Percentiles rank a stretch among this genome's conserved stretches.
phyloP scores from a whole-genome alignment of 768 basidiomycete genomes.

The Hygrophorus russula region DNA sequence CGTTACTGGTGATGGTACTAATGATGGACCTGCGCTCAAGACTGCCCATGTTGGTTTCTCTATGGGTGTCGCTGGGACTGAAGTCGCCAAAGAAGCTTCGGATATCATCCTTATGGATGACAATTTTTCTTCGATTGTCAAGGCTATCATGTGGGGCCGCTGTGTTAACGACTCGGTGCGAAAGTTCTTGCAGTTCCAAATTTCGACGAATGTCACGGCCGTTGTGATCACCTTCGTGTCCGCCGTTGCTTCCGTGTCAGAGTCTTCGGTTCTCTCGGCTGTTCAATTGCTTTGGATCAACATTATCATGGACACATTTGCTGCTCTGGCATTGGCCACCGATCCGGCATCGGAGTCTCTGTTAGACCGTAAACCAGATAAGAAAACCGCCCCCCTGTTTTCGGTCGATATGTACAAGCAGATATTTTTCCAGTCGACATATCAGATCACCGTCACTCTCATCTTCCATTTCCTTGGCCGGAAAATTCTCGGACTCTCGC shows the following conservation, averaged over 20 bases:
- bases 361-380: slow-evolving; percentile 86
- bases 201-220: slow-evolving; percentile 91
- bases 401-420: slow-evolving; percentile 94
- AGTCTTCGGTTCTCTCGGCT: slow-evolving; percentile 82
- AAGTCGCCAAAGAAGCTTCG: slow-evolving; percentile 97
- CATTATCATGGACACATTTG: slow-evolving; percentile 98
- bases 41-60: slow-evolving; percentile 95
- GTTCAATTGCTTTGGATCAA: slow-evolving; percentile 99
- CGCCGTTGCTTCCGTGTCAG: slow-evolving; percentile 67
- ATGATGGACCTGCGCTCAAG: slow-evolving; percentile 94
- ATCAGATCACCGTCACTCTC: slow-evolving; percentile 75
- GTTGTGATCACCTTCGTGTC: slow-evolving; percentile 90
- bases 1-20: slow-evolving; percentile 97
- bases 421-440: slow-evolving; percentile 81
- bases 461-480: slow-evolving; percentile 82
- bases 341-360: slow-evolving; percentile 79
- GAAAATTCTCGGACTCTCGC: slow-evolving; percentile 48
- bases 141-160: slow-evolving; percentile 98
- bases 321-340: slow-evolving; percentile 93
- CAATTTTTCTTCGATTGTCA: slow-evolving; percentile 92
- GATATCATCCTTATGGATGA: slow-evolving; percentile 99
- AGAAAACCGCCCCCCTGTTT: slow-evolving; percentile 82
- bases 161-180: slow-evolving; percentile 97
- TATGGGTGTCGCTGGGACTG: slow-evolving; percentile 94
- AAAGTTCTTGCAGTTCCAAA: slow-evolving; percentile 96